These are phyloP conservation scores for Vigna reflexopilosa DNA, from an alignment of 306 rosid genomes.

Conservation along the genomic window DNA sequence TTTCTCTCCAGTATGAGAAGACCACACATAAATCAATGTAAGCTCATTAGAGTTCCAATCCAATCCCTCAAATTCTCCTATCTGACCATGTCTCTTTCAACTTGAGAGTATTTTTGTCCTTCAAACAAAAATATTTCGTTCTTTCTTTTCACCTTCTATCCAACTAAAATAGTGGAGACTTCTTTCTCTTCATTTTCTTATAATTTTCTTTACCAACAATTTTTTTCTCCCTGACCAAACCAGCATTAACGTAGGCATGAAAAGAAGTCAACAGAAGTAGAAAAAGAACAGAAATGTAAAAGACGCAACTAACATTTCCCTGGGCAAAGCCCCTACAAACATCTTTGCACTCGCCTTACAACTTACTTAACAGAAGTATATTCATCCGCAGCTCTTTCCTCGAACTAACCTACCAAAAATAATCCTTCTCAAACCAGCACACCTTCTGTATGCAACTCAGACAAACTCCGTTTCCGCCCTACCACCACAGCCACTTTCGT, in stretches of 20 bases:
- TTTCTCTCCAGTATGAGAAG: neutral
- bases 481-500: neutral
- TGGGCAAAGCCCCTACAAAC: neutral
- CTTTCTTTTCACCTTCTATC: neutral
- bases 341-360: neutral
- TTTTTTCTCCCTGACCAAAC: neutral
- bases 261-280: neutral
- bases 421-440: neutral
- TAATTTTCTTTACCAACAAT: neutral
- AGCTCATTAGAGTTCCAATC: neutral
- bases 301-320: neutral
- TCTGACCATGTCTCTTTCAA: neutral
- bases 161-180: neutral
- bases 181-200: neutral
- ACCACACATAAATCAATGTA: neutral
- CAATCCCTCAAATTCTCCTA: neutral
- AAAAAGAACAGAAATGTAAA: constrained; percentile 2
- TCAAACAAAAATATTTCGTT: neutral
- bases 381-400: neutral
- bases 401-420: neutral
- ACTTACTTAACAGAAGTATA: neutral
- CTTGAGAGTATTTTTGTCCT: neutral
- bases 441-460: neutral
- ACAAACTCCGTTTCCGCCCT: neutral
- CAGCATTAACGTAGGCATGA: neutral